phyloP scores from a whole-genome alignment of 192 early-diverging fungal genomes.

The Endogone sp. region DNA sequence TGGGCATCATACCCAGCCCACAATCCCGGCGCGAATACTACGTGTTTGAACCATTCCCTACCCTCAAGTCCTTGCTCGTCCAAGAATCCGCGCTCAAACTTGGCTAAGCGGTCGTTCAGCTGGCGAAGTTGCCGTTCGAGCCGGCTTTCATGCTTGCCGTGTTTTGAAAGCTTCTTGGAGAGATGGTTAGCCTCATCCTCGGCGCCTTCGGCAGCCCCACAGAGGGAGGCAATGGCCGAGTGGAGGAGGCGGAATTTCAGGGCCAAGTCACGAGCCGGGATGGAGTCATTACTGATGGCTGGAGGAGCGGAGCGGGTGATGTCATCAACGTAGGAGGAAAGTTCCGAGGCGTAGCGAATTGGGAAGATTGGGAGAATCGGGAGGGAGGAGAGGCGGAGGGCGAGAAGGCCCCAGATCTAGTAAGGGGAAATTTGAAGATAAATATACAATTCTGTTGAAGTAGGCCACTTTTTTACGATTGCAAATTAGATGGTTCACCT shows the following conservation, averaged over 20 bases:
- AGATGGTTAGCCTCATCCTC: neutral
- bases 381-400: constrained; percentile 41
- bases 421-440: neutral
- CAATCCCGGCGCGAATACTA: constrained; percentile 50
- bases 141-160: neutral
- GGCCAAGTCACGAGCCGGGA: neutral
- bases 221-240: neutral
- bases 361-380: constrained; percentile 38
- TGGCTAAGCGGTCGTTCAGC: constrained; percentile 43
- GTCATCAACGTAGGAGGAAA: constrained; percentile 33
- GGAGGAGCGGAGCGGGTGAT: constrained; percentile 8
- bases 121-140: constrained; percentile 14
- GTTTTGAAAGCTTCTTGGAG: neutral
- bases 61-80: constrained; percentile 48
- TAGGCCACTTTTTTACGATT: neutral
- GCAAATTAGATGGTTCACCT: too few species aligned
- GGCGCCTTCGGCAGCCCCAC: neutral
- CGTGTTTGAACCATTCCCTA: constrained; percentile 60
- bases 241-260: constrained; percentile 5
- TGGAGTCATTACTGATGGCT: neutral
- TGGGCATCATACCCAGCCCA: constrained; percentile 38
- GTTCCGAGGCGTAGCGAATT: constrained; percentile 40
- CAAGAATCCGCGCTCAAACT: constrained; percentile 55
- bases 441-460: neutral
- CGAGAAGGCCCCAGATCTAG: constrained; percentile 40